Conservation (phyloP, 208 protist genomes). For the Leishmania tarentolae region DNA sequence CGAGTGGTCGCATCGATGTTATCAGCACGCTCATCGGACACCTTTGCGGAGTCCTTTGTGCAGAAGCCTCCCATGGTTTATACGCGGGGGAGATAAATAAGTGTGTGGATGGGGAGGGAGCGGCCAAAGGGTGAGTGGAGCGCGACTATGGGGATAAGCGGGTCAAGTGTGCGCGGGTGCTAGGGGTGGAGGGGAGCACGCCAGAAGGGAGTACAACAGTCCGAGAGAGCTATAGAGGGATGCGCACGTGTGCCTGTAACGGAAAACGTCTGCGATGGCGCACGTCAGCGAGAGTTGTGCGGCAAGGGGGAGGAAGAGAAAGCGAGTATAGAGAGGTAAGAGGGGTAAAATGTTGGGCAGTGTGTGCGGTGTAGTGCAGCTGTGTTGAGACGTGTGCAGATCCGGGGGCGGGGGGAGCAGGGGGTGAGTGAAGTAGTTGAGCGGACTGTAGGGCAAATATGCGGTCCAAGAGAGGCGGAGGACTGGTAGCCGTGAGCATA, state of each 20-base stretch:
- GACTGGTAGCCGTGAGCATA: too few relatives aligned
- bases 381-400: not conserved
- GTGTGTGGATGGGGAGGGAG: not conserved
- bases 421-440: too few relatives aligned
- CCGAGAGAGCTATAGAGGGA: not conserved
- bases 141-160: not conserved
- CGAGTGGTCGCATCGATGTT: too few relatives aligned
- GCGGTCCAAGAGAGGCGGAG: too few relatives aligned
- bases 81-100: not conserved
- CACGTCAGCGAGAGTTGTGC: not conserved
- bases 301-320: not conserved
- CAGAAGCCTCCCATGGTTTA: not conserved
- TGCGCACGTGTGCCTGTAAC: not conserved
- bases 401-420: too few relatives aligned
- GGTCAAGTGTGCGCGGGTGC: not conserved
- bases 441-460: too few relatives aligned
- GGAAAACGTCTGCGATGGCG: not conserved
- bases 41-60: not conserved
- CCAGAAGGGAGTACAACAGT: not conserved
- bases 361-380: too few relatives aligned
- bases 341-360: not conserved
- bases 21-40: not conserved
- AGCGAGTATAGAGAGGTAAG: not conserved
- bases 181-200: not conserved
- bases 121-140: not conserved